Evolutionary conservation across 2,329 filamentous ascomycete genomes (phyloP).

Genomic region (Fusarium proliferatum): DNA sequence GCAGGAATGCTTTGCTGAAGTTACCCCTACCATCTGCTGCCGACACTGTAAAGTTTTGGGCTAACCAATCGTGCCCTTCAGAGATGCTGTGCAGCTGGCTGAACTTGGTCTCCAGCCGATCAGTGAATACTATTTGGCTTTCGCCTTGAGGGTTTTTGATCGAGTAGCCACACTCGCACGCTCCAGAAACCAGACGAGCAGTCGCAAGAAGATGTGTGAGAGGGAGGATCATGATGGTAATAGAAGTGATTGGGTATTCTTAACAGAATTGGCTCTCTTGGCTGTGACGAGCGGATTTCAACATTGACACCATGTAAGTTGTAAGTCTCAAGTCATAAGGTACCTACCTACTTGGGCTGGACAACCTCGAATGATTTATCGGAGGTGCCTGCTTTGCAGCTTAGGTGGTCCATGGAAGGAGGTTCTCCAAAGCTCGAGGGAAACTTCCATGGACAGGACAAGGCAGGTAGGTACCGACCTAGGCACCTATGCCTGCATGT

Average conservation of each 20-base stretch:
- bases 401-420: not conserved
- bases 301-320: not conserved
- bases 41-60: conserved; percentile 75
- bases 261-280: not conserved
- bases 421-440: not conserved
- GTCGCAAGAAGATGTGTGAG: conserved; percentile 12
- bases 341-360: too few species aligned
- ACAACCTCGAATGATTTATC: not conserved
- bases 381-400: not conserved
- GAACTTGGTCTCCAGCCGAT: conserved; percentile 79
- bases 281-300: not conserved
- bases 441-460: not conserved
- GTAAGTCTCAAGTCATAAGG: not conserved
- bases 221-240: conserved; percentile 14
- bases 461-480: not conserved
- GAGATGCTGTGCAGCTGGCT: conserved; percentile 62
- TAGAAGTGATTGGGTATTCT: not conserved
- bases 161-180: conserved; percentile 80
- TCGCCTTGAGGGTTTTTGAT: conserved; percentile 57
- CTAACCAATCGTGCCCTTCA: conserved; percentile 69
- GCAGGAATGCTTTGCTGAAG: conserved; percentile 72
- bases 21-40: conserved; percentile 67
- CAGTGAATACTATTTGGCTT: conserved; percentile 68
- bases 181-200: conserved; percentile 48
- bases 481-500: not conserved